Percentiles rank a stretch among this genome's conserved stretches.
phyloP scores from a whole-genome alignment of 768 basidiomycete species.

The Boletus insuetus region DNA sequence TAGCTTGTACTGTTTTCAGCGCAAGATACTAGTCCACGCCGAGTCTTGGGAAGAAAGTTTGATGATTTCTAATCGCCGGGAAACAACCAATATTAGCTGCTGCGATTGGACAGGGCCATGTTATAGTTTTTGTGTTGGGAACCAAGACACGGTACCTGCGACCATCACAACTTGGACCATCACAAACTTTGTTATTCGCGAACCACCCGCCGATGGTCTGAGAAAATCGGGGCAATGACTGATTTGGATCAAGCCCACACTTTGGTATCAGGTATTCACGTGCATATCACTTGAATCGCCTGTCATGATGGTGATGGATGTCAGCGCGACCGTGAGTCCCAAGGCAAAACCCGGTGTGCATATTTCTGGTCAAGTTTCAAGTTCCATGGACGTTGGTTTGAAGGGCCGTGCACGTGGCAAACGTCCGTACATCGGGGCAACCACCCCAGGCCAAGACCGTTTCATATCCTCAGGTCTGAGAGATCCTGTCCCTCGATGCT shows the following conservation, averaged over 20 bases:
- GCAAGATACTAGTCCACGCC: background rate
- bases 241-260: no score
- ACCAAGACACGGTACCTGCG: background rate
- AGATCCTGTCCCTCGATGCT: constrained; percentile 34
- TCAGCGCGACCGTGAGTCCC: constrained; percentile 34
- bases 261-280: background rate
- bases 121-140: constrained; percentile 1
- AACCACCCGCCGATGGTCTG: constrained; percentile 10
- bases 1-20: background rate
- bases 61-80: constrained; percentile 3
- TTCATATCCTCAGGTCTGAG: constrained; percentile 49
- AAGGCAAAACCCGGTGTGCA: constrained; percentile 47
- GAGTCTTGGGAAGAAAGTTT: constrained; percentile 6
- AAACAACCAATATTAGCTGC: background rate
- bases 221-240: background rate
- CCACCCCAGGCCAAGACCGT: constrained; percentile 43
- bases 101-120: background rate
- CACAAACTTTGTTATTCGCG: constrained; percentile 9
- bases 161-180: background rate
- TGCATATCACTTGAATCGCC: constrained; percentile 34
- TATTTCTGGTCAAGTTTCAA: constrained; percentile 7
- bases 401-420: no score
- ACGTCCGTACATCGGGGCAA: constrained; percentile 44
- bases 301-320: constrained; percentile 38
- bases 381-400: constrained; percentile 42